phyloP scores from a whole-genome alignment of 305 asterid species.

The Rubia peregrina region DNA sequence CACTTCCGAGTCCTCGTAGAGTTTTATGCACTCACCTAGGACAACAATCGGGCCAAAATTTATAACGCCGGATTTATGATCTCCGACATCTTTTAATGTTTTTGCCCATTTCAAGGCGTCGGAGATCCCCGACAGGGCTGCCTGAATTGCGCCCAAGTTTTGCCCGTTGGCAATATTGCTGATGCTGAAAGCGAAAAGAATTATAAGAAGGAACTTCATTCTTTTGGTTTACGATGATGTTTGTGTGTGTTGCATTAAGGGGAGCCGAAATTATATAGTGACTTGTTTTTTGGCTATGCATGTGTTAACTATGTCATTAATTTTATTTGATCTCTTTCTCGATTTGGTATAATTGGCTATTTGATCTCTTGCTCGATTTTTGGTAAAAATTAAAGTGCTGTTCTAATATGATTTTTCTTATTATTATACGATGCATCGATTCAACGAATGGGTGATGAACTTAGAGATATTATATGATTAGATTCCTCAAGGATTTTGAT shows the following conservation, averaged over 20 bases:
- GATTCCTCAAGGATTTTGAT: too few relatives aligned
- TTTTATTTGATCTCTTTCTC: too few relatives aligned
- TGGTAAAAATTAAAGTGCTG: too few relatives aligned
- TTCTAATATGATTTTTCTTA: too few relatives aligned
- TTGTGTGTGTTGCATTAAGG: background rate
- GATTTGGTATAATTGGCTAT: too few relatives aligned
- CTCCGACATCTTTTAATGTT: constrained; percentile 10
- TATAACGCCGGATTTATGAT: constrained; percentile 19
- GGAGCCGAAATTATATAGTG: background rate
- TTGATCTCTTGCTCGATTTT: too few relatives aligned
- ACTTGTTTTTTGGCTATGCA: background rate
- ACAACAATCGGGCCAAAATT: constrained; percentile 6
- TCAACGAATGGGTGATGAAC: too few relatives aligned
- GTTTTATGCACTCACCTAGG: constrained; percentile 34
- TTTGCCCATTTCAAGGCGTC: constrained; percentile 32
- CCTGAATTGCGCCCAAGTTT: constrained; percentile 28
- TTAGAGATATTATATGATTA: too few relatives aligned
- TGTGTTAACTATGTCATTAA: too few relatives aligned
- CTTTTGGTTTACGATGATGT: background rate
- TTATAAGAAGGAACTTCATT: constrained; percentile 15
- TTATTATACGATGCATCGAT: too few relatives aligned
- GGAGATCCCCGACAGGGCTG: constrained; percentile 29
- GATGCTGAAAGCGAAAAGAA: constrained; percentile 4
- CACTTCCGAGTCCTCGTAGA: constrained; percentile 42
- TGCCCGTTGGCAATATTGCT: constrained; percentile 15